Conservation (phyloP, 192 early-diverging fungal genomes). For the Backusella luteola region DNA sequence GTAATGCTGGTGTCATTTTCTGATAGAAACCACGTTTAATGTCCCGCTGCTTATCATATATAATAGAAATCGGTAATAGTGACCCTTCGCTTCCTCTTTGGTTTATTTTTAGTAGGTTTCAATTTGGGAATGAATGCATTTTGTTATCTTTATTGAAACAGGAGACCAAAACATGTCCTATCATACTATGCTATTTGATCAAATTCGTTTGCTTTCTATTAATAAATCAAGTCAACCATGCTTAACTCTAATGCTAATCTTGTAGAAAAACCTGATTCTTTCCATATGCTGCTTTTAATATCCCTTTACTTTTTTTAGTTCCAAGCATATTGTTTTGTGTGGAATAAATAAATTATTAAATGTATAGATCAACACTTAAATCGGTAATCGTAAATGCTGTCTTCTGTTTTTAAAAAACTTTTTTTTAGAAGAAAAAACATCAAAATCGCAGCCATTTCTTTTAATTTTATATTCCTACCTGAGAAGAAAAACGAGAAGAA, state of each 20-base stretch:
- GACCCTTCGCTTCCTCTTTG: neutral
- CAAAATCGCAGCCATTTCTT: too few species aligned
- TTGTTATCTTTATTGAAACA: neutral
- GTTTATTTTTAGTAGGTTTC: conserved; percentile 2
- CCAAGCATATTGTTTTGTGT: neutral
- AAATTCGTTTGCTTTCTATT: neutral
- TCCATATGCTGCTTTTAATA: neutral
- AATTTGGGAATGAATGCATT: neutral
- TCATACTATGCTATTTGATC: neutral
- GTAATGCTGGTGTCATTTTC: neutral
- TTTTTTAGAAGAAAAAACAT: neutral
- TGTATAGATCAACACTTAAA: neutral
- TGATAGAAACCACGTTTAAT: neutral
- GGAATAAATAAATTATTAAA: neutral
- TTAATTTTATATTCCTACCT: too few species aligned
- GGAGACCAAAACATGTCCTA: neutral
- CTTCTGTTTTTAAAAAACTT: neutral
- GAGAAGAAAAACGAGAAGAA: too few species aligned
- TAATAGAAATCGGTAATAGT: neutral
- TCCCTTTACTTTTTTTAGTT: neutral
- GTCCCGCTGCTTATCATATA: neutral
- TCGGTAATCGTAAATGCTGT: neutral
- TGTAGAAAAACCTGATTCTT: neutral
- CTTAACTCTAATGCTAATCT: neutral
- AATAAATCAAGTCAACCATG: neutral